Evolutionary conservation across 495 filamentous ascomycete genomes (phyloP), one percentile per base, ranked within the genome.

Genomic region (Aspergillus sclerotiicarbonarius): DNA sequence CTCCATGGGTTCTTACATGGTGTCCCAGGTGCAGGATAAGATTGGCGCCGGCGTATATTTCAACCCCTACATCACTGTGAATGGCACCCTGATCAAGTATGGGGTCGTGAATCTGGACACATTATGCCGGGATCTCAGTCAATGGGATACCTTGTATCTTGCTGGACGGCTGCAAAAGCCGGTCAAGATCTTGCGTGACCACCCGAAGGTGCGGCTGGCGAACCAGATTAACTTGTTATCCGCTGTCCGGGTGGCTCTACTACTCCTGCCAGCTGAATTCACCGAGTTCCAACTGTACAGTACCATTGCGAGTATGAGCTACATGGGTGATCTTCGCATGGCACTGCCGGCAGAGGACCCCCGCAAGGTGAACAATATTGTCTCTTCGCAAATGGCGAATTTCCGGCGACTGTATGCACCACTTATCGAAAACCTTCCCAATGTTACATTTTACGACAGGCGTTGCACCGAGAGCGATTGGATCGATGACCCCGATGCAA

Each of bases 21-120:
- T 97, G 16, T 90, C 90, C 10, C 78, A 84, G 46, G 83, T 96
- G 5, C 93, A 98, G 67, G 93, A 98, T 69, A 81, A 78, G 61
- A 89, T 87, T 70, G 94, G 94, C 15, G 94, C 94, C 4, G 94
- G 94, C 9, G 90, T 96, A 32, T 98, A 98, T 69, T 98, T 96
- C 79, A 96, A 98, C 64, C 90, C 94, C 0, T 96, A 93, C 70
- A 83, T 98, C 45, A 92, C 90, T 9, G 86, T 98, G n/a, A 96
- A 97, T 66, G 94, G 95, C 29, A 96, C 90, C 15, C 72, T 96
- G 66, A 94, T 98, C 69, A 98, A 98, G 72, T 98, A 98, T 64
- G 94, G 92, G 16, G 93, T 98, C 4, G 94, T 96, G 9, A 96
- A 95, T 64, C 74, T 97, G 52, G 84, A 90, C 63, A 96, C 90